Evolutionary conservation across 2,329 filamentous ascomycete genomes (phyloP).

Genomic region (Drechmeria coniospora): DNA sequence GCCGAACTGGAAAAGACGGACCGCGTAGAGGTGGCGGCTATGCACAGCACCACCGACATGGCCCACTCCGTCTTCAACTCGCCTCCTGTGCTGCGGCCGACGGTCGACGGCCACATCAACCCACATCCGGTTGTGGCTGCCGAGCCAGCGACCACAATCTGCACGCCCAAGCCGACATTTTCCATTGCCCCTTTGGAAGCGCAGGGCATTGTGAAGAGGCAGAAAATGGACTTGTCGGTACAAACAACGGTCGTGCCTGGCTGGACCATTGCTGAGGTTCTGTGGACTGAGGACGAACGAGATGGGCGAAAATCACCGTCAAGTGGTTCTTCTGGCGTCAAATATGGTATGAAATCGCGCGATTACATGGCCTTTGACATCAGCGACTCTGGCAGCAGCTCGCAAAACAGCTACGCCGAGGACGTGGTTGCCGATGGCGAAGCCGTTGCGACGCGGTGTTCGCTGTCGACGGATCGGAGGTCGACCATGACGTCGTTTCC

Average conservation of each 20-base stretch:
- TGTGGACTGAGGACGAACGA: constrained; percentile 10
- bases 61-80: background rate
- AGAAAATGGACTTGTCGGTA: constrained; percentile 7
- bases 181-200: too few relatives aligned
- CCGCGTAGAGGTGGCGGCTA: too few relatives aligned
- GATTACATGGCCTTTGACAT: too few relatives aligned
- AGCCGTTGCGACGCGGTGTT: too few relatives aligned
- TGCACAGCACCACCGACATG: background rate
- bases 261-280: constrained; percentile 15
- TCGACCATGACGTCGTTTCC: constrained; percentile 20
- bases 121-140: constrained; percentile 9
- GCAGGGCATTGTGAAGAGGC: too few relatives aligned
- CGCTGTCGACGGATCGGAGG: constrained; percentile 7
- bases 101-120: constrained; percentile 10
- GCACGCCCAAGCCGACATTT: constrained; percentile 15
- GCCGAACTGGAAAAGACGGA: too few relatives aligned
- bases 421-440: background rate
- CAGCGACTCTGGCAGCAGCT: too few relatives aligned
- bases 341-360: too few relatives aligned
- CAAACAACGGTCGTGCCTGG: constrained; percentile 15
- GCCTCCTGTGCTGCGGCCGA: constrained; percentile 6
- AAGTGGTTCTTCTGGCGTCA: too few relatives aligned
- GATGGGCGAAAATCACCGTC: background rate
- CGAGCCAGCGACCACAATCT: constrained; percentile 20
- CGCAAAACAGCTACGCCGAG: too few relatives aligned